A percentile compares a stretch with the other conserved stretches of the same genome.
These are phyloP conservation scores for Penicillium dipodomyicola DNA, from an alignment of 495 filamentous ascomycete species.

Conservation along the genomic window DNA sequence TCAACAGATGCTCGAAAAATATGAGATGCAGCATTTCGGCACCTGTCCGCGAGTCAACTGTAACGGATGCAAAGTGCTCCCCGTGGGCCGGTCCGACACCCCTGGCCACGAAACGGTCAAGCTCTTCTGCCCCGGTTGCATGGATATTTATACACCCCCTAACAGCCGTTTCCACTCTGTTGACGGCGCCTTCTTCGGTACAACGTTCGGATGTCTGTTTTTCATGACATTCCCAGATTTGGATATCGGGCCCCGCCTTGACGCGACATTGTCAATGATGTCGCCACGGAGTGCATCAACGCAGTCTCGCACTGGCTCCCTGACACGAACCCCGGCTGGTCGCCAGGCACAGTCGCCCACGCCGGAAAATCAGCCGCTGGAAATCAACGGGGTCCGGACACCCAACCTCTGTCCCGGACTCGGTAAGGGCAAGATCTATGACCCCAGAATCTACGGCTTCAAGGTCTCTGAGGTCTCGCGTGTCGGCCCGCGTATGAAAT, in stretches of 20 bases:
- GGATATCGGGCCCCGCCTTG: slow-evolving; percentile 57
- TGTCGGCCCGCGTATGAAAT: slow-evolving; percentile 92
- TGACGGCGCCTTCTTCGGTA: slow-evolving; percentile 98
- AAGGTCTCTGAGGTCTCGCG: slow-evolving; percentile 82
- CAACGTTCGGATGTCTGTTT: slow-evolving; percentile 91
- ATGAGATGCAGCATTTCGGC: slow-evolving; percentile 93
- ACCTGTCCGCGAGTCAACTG: slow-evolving; percentile 89
- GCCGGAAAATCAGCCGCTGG: slow-evolving; percentile 48
- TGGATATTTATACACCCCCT: slow-evolving; percentile 95
- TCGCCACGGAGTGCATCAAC: slow-evolving; percentile 36
- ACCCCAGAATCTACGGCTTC: slow-evolving; percentile 96
- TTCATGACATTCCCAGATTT: slow-evolving; percentile 98
- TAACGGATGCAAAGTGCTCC: slow-evolving; percentile 80
- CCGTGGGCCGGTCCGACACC: slow-evolving; percentile 88
- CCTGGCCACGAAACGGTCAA: slow-evolving; percentile 98
- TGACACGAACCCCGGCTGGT: slow-evolving; percentile 20
- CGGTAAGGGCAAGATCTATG: slow-evolving; percentile 80
- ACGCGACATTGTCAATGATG: slow-evolving; percentile 30
- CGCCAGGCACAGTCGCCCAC: slow-evolving; percentile 27
- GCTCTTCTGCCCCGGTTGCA: slow-evolving; percentile 93
- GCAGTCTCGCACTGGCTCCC: slow-evolving; percentile 35
- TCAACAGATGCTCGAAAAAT: slow-evolving; percentile 98
- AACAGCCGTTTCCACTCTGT: slow-evolving; percentile 97
- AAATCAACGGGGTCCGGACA: slow-evolving; percentile 81
- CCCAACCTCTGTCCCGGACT: slow-evolving; percentile 85